These are phyloP conservation scores for Calonectria honghensis DNA, from an alignment of 2,329 filamentous ascomycete genomes.

Conservation along the genomic window DNA sequence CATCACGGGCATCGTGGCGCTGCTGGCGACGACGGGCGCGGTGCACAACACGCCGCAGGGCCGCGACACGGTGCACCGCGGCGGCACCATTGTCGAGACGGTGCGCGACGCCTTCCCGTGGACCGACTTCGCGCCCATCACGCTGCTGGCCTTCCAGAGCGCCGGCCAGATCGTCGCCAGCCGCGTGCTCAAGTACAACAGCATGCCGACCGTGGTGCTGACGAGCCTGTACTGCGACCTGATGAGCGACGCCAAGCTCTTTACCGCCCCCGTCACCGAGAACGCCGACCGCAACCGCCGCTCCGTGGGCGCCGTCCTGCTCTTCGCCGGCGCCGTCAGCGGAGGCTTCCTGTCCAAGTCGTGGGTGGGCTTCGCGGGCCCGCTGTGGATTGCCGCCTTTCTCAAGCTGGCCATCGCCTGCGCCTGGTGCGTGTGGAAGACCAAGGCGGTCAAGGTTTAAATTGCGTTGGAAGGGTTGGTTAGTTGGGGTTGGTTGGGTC, in stretches of 20 bases:
- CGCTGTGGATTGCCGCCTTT: constrained; percentile 55
- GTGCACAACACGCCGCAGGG: constrained; percentile 49
- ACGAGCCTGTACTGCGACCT: constrained; percentile 55
- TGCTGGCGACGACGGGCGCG: constrained; percentile 52
- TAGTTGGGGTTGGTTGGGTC: neutral
- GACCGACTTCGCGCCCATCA: constrained; percentile 51
- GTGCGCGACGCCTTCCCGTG: constrained; percentile 51
- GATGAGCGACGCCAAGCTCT: constrained; percentile 54
- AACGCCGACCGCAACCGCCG: constrained; percentile 53
- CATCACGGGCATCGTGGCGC: constrained; percentile 51
- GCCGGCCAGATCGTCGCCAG: constrained; percentile 54
- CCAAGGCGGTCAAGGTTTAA: constrained; percentile 40
- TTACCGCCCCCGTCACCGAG: constrained; percentile 50
- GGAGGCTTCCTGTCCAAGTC: constrained; percentile 55
- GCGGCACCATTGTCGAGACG: constrained; percentile 49
- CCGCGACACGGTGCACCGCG: constrained; percentile 39
- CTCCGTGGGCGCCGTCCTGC: constrained; percentile 46
- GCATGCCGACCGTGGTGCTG: constrained; percentile 53
- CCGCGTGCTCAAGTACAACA: constrained; percentile 54
- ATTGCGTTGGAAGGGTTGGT: neutral
- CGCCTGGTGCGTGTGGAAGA: constrained; percentile 53
- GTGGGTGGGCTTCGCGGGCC: constrained; percentile 53
- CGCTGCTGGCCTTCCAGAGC: constrained; percentile 53
- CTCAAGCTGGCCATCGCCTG: constrained; percentile 49
- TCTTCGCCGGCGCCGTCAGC: constrained; percentile 50